Base-by-base conservation (phyloP, 495 filamentous ascomycete species). In the Tuber melanosporum region DNA sequence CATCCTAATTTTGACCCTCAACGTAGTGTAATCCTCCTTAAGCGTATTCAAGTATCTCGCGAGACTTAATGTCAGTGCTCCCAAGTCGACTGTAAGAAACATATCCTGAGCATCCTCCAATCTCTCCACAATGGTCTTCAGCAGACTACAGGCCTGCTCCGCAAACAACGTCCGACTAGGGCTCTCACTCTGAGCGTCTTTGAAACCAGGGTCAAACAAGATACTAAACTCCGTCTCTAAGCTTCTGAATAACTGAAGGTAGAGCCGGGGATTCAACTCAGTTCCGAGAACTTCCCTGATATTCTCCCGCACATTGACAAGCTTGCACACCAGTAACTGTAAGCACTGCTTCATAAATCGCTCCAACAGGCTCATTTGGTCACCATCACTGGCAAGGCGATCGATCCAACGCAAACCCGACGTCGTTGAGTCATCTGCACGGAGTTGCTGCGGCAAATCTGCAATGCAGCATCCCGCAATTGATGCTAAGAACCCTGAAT, bases 401-500 rank as follows among this genome's bases (percentile, higher is more conserved):
- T 90, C 89, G 76, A 91, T 91, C 90, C 90, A 91, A 74, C 86
- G 85, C 14, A 91, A 81, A 22, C 89, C 89, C 32, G 86, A 86
- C 69, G 90, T 83, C 8, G 87, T 85, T 43, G 88, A 84, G 74
- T 91, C 90, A 75, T 90, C 89, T 20, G 86, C 80, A 10, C 82
- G 78, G 14, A 78, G 71, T 70, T 77, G 72, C 47, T 47, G 85
- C 81, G 73, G 85, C 79, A 74, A 87, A 74, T 90, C 87, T 7
- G 90, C 88, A n/a, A 89, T 90, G 81, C 90, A 91, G 73, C 88
- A 86, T 7, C 90, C 90, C n/a, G 89, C 90, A 47, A 91, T 84
- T 4, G 89, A 90, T 32, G 90, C 90, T 22, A 91, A 86, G 81
- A 91, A 91, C 7, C 90, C 90, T 6, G 89, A 90, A 74, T 89